Evolutionary conservation across 192 early-diverging fungal genomes (phyloP).

Genomic region (Backusella tuberculispora): DNA sequence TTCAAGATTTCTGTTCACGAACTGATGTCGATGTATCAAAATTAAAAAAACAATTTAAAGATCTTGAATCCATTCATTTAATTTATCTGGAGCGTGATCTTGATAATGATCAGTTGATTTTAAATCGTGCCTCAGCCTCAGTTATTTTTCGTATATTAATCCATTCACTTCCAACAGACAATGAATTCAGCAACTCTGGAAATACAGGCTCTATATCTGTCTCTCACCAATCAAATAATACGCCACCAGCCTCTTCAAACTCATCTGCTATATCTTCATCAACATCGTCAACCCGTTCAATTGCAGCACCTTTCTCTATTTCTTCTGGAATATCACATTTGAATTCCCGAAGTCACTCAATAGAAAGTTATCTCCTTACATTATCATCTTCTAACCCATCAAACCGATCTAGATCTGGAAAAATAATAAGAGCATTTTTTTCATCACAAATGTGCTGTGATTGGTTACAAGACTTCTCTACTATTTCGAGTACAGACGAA

Average conservation of each 20-base stretch:
- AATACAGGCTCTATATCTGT: conserved; percentile 8
- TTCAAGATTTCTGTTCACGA: conserved; percentile 40
- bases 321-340: not conserved
- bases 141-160: conserved; percentile 49
- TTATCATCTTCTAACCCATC: not conserved
- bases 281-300: conserved; percentile 13
- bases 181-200: not conserved
- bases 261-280: conserved; percentile 5
- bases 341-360: conserved; percentile 10
- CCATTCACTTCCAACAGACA: conserved; percentile 42
- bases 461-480: conserved; percentile 54
- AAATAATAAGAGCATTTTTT: conserved; percentile 14
- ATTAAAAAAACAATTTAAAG: conserved; percentile 19
- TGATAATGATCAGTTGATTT: conserved; percentile 52
- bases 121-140: conserved; percentile 38
- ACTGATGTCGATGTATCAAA: conserved; percentile 29
- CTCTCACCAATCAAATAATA: not conserved
- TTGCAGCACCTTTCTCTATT: conserved; percentile 20
- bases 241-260: not conserved
- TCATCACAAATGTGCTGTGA: conserved; percentile 41
- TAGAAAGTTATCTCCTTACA: conserved; percentile 7
- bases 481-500: conserved; percentile 52
- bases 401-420: not conserved
- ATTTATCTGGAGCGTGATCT: conserved; percentile 45
- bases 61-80: conserved; percentile 33